Percentiles rank a stretch among this genome's conserved stretches.
Evolutionary conservation across 2,329 filamentous ascomycete genomes (phyloP).

Genomic region (Botrytis cinerea): DNA sequence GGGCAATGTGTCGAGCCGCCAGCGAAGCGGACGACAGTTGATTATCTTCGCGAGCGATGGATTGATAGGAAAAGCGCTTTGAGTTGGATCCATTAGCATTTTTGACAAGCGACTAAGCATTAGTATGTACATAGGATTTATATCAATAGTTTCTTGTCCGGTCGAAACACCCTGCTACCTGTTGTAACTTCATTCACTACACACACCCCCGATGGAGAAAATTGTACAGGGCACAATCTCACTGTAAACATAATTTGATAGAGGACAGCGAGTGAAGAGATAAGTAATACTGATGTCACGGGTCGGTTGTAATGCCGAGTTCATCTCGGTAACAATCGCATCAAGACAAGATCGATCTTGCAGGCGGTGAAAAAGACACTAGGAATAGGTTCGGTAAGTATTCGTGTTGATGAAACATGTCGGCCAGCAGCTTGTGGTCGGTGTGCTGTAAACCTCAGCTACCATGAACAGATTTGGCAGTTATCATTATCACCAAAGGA

Average conservation of each 20-base stretch:
- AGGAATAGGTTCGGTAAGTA: conserved; percentile 1
- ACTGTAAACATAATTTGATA: background rate
- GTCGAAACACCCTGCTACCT: background rate
- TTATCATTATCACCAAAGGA: background rate
- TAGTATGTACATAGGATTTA: background rate
- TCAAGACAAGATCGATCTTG: background rate
- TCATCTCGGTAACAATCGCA: background rate
- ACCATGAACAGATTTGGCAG: background rate
- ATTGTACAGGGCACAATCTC: background rate
- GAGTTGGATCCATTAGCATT: background rate
- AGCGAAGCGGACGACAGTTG: background rate
- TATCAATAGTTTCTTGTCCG: conserved; percentile 1
- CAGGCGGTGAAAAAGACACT: background rate
- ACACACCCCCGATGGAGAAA: background rate
- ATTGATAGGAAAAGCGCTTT: background rate
- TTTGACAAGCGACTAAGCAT: background rate
- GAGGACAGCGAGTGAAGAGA: background rate
- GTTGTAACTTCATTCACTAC: background rate
- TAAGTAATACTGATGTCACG: background rate
- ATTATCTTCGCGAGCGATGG: background rate
- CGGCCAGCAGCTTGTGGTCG: background rate
- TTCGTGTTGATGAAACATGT: background rate
- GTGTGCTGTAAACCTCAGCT: background rate
- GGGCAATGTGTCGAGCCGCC: background rate
- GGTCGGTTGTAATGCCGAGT: background rate